These are phyloP conservation scores for Sporodiniella umbellata DNA, from an alignment of 371 early-diverging fungal species.

Conservation along the genomic window DNA sequence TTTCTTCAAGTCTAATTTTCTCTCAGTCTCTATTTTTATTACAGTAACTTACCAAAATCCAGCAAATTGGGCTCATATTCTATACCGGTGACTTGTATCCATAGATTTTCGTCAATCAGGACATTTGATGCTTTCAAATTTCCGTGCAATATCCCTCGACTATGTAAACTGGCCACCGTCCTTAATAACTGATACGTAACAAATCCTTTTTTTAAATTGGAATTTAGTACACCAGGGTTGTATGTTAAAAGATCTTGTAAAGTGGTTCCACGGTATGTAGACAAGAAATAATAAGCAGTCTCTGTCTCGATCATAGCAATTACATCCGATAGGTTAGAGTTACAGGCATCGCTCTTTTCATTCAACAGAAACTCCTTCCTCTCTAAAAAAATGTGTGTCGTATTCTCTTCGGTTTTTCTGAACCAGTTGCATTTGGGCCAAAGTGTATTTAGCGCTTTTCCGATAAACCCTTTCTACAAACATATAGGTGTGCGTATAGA, in stretches of 20 bases:
- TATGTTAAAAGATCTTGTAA: slow-evolving; percentile 61
- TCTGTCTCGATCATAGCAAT: slow-evolving; percentile 61
- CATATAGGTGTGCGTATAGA: background rate
- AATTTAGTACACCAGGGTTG: slow-evolving; percentile 60
- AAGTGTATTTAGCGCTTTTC: slow-evolving; percentile 29
- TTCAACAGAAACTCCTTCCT: background rate
- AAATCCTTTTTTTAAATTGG: slow-evolving; percentile 60
- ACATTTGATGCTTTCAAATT: slow-evolving; percentile 57
- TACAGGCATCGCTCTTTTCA: slow-evolving; percentile 17
- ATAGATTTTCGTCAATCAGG: slow-evolving; percentile 64
- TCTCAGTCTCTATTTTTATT: too few relatives aligned
- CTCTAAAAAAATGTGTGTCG: slow-evolving; percentile 19
- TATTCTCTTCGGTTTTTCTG: slow-evolving; percentile 9
- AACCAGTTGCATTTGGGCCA: slow-evolving; percentile 45
- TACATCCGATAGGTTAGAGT: slow-evolving; percentile 55
- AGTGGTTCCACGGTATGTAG: slow-evolving; percentile 57
- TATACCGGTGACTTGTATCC: slow-evolving; percentile 59
- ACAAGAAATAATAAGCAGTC: slow-evolving; percentile 52
- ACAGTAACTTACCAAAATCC: slow-evolving; percentile 36
- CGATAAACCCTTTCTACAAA: slow-evolving; percentile 23
- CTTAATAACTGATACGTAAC: slow-evolving; percentile 57
- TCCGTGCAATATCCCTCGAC: slow-evolving; percentile 58
- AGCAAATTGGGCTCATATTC: slow-evolving; percentile 41
- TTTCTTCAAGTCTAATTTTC: slow-evolving; percentile 20
- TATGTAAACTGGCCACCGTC: slow-evolving; percentile 51